Percentiles rank a stretch among this genome's conserved stretches.
Conservation (phyloP, 768 basidiomycete species). For the Tephrocybe sp. region DNA sequence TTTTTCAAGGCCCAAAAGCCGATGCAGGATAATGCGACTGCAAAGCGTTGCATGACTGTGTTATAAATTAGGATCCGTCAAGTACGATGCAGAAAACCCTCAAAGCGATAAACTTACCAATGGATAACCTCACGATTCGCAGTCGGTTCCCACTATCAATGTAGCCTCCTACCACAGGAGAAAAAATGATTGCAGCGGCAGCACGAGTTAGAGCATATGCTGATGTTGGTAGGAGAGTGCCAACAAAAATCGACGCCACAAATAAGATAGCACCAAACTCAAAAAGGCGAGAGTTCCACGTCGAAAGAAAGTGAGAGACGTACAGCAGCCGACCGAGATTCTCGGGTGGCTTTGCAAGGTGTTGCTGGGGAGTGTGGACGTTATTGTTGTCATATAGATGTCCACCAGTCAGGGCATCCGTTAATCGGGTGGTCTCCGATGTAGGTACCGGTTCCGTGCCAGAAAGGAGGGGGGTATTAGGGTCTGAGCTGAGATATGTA, state of each 20-base stretch:
- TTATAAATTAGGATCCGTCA: background rate
- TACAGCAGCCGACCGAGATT: constrained; percentile 15
- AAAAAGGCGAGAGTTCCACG: constrained; percentile 30
- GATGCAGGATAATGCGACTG: constrained; percentile 21
- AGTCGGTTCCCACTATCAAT: constrained; percentile 23
- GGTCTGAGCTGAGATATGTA: no score
- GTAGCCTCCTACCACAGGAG: constrained; percentile 21
- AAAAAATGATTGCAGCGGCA: constrained; percentile 19
- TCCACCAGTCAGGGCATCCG: no score
- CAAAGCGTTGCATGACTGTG: constrained; percentile 21
- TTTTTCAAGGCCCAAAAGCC: constrained; percentile 16
- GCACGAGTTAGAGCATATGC: constrained; percentile 25
- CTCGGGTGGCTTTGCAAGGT: background rate
- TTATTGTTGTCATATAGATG: no score
- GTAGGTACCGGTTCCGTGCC: no score
- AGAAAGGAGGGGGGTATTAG: no score
- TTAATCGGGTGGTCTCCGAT: background rate
- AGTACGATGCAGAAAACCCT: background rate
- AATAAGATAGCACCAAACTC: constrained; percentile 29
- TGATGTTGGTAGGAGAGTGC: constrained; percentile 25
- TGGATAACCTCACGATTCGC: constrained; percentile 22
- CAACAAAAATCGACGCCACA: constrained; percentile 22
- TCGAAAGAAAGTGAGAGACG: constrained; percentile 28
- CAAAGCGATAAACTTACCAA: constrained; percentile 12
- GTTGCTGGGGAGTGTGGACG: no score